A percentile compares a stretch with the other conserved stretches of the same genome.
These are phyloP conservation scores for Paraconiothyrium brasiliense DNA, from an alignment of 2,329 filamentous ascomycete species.

Conservation along the genomic window DNA sequence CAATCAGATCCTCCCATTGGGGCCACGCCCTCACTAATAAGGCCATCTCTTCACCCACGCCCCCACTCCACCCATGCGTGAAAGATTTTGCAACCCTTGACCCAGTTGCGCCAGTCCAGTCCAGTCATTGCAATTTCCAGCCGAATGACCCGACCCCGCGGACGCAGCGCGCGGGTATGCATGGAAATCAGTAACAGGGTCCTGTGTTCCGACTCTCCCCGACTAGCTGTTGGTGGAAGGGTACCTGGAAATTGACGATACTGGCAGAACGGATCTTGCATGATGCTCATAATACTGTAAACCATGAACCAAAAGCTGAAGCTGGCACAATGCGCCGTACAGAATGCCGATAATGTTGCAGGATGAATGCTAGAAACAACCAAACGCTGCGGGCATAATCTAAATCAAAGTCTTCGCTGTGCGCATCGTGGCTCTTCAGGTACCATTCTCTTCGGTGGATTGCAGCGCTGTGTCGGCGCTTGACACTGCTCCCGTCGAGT, in stretches of 20 bases:
- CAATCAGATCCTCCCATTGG: not conserved
- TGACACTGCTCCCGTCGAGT: conserved; percentile 20
- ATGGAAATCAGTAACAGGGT: conserved; percentile 4
- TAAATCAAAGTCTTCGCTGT: conserved; percentile 5
- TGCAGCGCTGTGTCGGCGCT: conserved; percentile 10
- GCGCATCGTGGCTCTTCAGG: not conserved
- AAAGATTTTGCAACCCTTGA: conserved; percentile 5
- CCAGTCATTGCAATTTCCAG: not conserved
- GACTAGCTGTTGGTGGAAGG: conserved; percentile 3
- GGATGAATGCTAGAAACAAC: not conserved
- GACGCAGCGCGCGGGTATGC: conserved; percentile 8
- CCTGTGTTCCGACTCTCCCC: not conserved
- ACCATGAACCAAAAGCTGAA: not conserved
- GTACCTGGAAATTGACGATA: conserved; percentile 5
- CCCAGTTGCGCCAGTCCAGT: not conserved
- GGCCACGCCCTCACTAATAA: not conserved
- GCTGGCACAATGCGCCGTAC: not conserved
- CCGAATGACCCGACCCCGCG: conserved; percentile 1
- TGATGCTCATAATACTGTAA: conserved; percentile 12
- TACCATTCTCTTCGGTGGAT: conserved; percentile 12
- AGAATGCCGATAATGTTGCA: not conserved
- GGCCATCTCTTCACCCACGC: conserved; percentile 5
- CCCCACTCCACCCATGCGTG: conserved; percentile 7
- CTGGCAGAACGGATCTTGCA: conserved; percentile 1
- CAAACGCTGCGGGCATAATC: not conserved